Evolutionary conservation across 176 grass and related monocot species (phyloP).

Genomic region (Dactylis glomerata): DNA sequence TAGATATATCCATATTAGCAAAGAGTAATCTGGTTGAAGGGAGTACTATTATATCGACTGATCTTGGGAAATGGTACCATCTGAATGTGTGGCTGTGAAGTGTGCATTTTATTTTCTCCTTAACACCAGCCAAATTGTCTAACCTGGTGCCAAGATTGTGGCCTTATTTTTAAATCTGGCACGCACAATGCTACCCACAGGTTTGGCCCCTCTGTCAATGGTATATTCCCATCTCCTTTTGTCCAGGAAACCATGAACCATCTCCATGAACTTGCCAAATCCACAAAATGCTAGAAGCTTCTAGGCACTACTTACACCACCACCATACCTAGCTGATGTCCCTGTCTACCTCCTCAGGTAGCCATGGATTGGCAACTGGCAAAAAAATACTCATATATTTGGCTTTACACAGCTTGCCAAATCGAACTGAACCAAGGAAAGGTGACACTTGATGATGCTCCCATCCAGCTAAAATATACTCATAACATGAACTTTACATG

Average conservation of each 20-base stretch:
- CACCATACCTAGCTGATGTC: neutral
- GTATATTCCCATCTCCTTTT: neutral
- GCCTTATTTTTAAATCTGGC: neutral
- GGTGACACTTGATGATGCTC: slow-evolving; percentile 2
- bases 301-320: neutral
- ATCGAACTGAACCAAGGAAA: neutral
- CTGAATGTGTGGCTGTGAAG: neutral
- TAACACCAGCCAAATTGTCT: neutral
- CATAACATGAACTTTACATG: neutral
- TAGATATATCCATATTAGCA: too few relatives aligned
- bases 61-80: neutral
- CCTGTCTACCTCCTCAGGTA: neutral
- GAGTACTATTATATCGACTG: neutral
- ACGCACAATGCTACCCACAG: neutral
- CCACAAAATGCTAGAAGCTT: neutral
- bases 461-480: neutral
- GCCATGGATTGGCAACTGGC: neutral
- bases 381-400: neutral
- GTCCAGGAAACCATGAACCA: neutral
- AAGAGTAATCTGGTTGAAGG: too few relatives aligned
- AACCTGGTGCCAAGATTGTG: neutral
- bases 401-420: neutral
- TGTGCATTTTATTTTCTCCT: neutral
- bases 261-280: neutral
- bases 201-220: neutral